phyloP scores from a whole-genome alignment of 2,329 filamentous ascomycete genomes.

The Exophiala sp. region DNA sequence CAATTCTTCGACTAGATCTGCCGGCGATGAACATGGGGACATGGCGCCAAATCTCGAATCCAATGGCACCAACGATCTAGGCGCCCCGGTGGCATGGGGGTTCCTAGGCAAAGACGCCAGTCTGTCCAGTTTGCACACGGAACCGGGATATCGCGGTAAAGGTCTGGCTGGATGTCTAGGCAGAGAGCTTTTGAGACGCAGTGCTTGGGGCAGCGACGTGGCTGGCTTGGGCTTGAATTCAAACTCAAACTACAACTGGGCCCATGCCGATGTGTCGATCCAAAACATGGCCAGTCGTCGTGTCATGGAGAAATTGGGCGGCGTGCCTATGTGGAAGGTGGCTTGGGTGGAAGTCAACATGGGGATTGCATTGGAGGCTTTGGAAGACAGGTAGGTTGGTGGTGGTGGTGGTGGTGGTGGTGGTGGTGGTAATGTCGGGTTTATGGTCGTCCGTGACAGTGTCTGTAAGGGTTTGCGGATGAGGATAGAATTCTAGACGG shows the following conservation, averaged over 20 bases:
- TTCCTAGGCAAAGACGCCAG: slow-evolving; percentile 38
- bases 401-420: background rate
- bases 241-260: slow-evolving; percentile 25
- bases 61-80: slow-evolving; percentile 1
- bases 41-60: background rate
- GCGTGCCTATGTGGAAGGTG: slow-evolving; percentile 33
- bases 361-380: background rate
- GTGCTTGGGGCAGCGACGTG: slow-evolving; percentile 18
- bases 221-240: background rate
- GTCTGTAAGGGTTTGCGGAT: too few species aligned
- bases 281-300: slow-evolving; percentile 36
- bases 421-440: too few species aligned
- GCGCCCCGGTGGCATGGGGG: slow-evolving; percentile 36
- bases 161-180: slow-evolving; percentile 35
- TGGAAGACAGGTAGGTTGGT: background rate
- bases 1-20: too few species aligned
- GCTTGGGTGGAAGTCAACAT: slow-evolving; percentile 38
- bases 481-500: too few species aligned
- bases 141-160: slow-evolving; percentile 38
- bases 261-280: slow-evolving; percentile 37
- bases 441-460: too few species aligned
- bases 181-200: slow-evolving; percentile 32
- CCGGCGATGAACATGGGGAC: background rate
- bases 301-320: slow-evolving; percentile 44
- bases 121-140: slow-evolving; percentile 38